These are phyloP conservation scores for Naganishia vaughanmartiniae DNA, from an alignment of 768 basidiomycete genomes.

Conservation along the genomic window DNA sequence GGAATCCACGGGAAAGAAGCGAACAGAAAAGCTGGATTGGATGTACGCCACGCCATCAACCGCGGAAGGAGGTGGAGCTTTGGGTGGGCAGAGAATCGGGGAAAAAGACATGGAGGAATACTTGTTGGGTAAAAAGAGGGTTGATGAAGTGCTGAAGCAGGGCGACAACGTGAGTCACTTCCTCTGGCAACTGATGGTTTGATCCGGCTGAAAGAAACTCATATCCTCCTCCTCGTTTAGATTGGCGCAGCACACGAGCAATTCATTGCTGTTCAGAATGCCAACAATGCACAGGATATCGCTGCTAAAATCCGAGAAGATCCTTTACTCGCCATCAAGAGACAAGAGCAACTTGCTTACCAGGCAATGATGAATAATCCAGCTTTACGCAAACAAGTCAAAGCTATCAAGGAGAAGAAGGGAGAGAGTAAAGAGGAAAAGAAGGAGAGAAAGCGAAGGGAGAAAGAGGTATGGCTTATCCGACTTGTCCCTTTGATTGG, in stretches of 20 bases:
- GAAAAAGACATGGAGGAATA: slow-evolving; percentile 92
- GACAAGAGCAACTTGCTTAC: slow-evolving; percentile 91
- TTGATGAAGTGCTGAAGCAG: slow-evolving; percentile 82
- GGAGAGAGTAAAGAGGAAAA: slow-evolving; percentile 56
- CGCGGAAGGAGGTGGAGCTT: slow-evolving; percentile 73
- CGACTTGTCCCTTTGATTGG: neutral
- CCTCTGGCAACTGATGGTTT: neutral
- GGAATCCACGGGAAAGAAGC: slow-evolving; percentile 89
- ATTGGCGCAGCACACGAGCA: slow-evolving; percentile 64
- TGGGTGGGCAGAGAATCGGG: slow-evolving; percentile 46
- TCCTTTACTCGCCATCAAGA: slow-evolving; percentile 93
- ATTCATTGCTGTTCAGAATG: slow-evolving; percentile 92
- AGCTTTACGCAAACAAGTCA: slow-evolving; percentile 45
- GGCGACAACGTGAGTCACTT: slow-evolving; percentile 73
- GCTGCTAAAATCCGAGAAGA: slow-evolving; percentile 95
- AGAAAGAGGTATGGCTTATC: slow-evolving; percentile 55
- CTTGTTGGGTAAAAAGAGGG: slow-evolving; percentile 91
- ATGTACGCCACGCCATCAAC: slow-evolving; percentile 98
- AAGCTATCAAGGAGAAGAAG: slow-evolving; percentile 48
- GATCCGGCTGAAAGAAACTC: neutral
- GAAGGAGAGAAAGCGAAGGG: slow-evolving; percentile 61
- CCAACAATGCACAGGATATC: slow-evolving; percentile 81
- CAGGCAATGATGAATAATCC: slow-evolving; percentile 62
- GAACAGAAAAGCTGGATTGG: slow-evolving; percentile 94
- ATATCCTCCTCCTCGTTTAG: slow-evolving; percentile 26